A percentile compares a stretch with the other conserved stretches of the same genome.
Evolutionary conservation across 2,329 filamentous ascomycete genomes (phyloP).

Genomic region (Berkeleyomyces basicola): DNA sequence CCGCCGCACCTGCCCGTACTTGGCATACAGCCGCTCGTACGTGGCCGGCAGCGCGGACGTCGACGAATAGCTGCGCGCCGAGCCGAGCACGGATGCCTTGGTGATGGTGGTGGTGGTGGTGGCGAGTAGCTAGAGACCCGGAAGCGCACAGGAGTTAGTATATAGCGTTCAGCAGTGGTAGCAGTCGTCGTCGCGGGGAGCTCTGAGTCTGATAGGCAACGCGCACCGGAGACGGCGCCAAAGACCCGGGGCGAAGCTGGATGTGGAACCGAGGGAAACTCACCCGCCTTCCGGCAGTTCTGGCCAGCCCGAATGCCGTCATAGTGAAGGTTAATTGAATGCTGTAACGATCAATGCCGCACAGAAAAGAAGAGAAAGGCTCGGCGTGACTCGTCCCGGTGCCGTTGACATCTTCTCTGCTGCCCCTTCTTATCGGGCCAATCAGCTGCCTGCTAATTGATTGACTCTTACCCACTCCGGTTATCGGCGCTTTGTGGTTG

Average conservation of each 20-base stretch:
- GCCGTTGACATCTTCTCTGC: not conserved
- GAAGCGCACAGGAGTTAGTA: not conserved
- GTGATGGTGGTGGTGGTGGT: constrained; percentile 20
- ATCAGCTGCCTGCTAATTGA: constrained; percentile 1
- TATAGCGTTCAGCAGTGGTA: not conserved
- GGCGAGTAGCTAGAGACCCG: constrained; percentile 8
- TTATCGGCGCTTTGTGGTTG: constrained; percentile 5
- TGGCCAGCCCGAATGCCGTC: constrained; percentile 35
- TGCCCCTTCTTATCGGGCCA: not conserved
- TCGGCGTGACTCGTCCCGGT: too few relatives aligned
- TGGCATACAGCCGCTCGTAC: constrained; percentile 66
- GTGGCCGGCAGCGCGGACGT: constrained; percentile 42
- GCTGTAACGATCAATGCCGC: not conserved
- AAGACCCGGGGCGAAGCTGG: not conserved
- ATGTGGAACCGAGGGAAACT: constrained; percentile 22
- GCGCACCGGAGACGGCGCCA: not conserved
- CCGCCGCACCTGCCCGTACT: constrained; percentile 56
- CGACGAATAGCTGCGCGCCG: constrained; percentile 23
- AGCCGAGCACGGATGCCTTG: constrained; percentile 11
- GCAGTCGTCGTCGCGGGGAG: not conserved
- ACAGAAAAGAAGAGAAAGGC: not conserved
- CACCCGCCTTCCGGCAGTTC: constrained; percentile 31
- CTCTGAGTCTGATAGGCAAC: not conserved
- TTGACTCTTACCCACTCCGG: constrained; percentile 8
- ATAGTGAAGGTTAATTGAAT: constrained; percentile 20